Evolutionary conservation across 768 basidiomycete genomes (phyloP), one percentile per base, ranked within the genome.

Genomic region (Tephrocybe sp.): DNA sequence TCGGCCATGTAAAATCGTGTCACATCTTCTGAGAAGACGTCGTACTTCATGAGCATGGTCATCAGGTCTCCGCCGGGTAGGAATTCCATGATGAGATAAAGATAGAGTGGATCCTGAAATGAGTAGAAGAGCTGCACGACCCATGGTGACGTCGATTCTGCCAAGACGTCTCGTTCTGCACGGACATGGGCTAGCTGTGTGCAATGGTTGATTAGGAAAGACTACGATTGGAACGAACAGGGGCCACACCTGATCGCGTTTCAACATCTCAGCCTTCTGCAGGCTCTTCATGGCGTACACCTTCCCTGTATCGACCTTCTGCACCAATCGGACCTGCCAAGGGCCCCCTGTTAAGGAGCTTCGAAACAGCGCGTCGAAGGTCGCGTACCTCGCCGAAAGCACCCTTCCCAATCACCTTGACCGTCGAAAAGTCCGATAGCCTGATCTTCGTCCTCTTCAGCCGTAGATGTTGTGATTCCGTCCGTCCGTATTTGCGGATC

Each of bases 41-140:
- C 96, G 70, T 99, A 98, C 71, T 98, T 98, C 88, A 99, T 99
- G 60, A 99, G 76, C 96, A 98, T 99, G 11, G 97, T 98, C 96
- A 99, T 98, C 56, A 99, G 76, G 67, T 99, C 96, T n/a, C 96
- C 96, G 39, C 96, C 96, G 32, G 84, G 83, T 38, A 85, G 76
- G 59, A 81, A 81, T 57, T 80, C 80, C 96, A 99, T 99, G 75
- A 99, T 90, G 54, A 99, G 83, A 73, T 98, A 99, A 23, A 99
- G 84, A 65, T 96, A 98, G 46, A 92, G 75, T 1, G 90, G 84
- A 68, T 98, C 97, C 68, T 99, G 96, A 79, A 98, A 98, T 32
- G 95, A 97, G 70, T 97, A 98, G 77, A 89, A 98, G 15, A 98
- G 76, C 63, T 97, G 95, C 1, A 98, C 95, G 43, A 98, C 95